Conservation (phyloP, 1,139 yeast genomes). For the Hemisphaericaspora xylanilytica region DNA sequence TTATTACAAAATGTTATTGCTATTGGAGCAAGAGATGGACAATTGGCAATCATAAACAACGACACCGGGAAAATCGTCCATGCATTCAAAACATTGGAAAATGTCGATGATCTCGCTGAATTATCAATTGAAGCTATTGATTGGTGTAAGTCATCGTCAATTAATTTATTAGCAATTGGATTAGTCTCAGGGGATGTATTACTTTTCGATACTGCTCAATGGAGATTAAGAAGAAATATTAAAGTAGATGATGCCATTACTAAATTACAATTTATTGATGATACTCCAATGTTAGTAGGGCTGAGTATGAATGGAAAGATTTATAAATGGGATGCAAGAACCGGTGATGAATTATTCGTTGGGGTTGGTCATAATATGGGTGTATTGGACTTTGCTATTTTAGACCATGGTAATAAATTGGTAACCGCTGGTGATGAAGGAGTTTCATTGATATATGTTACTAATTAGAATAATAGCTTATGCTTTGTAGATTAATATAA, state of each 20-base stretch:
- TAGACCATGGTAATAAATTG: conserved; percentile 63
- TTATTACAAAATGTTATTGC: conserved; percentile 52
- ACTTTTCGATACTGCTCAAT: conserved; percentile 76
- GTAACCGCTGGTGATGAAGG: conserved; percentile 99
- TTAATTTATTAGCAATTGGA: conserved; percentile 73
- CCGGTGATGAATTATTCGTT: conserved; percentile 69
- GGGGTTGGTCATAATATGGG: conserved; percentile 96
- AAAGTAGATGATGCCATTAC: conserved; percentile 81
- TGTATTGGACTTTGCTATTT: conserved; percentile 72
- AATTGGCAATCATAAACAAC: conserved; percentile 69
- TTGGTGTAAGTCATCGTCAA: conserved; percentile 67
- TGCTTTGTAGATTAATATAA: too few species aligned
- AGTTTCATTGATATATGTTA: conserved; percentile 68
- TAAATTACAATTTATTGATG: conserved; percentile 62
- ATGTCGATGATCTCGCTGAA: conserved; percentile 64
- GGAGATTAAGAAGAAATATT: conserved; percentile 78
- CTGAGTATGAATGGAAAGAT: conserved; percentile 83
- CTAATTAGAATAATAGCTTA: too few species aligned
- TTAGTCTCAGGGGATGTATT: conserved; percentile 83
- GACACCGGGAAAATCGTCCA: conserved; percentile 72
- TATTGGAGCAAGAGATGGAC: conserved; percentile 85
- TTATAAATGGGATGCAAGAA: conserved; percentile 85
- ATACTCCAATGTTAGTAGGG: conserved; percentile 60
- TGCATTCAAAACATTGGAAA: conserved; percentile 60
- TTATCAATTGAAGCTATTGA: conserved; percentile 82